phyloP scores from a whole-genome alignment of 2,329 filamentous ascomycete species.

The Sporothrix phasma region DNA sequence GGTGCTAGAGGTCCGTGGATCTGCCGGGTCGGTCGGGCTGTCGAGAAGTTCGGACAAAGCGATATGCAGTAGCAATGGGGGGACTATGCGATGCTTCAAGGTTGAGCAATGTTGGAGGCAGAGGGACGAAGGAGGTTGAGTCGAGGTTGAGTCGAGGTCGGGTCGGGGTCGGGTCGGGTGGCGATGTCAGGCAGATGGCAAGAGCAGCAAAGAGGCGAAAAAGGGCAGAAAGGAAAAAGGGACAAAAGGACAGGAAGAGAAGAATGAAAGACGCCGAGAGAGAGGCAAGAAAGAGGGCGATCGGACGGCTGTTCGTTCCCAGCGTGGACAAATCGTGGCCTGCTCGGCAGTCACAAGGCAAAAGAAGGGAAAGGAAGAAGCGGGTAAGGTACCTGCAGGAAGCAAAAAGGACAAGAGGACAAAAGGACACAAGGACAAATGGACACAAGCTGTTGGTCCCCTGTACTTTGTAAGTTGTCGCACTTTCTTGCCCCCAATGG shows the following conservation, averaged over 20 bases:
- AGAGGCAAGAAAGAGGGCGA: neutral
- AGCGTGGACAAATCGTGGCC: conserved; percentile 9
- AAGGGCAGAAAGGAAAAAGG: neutral
- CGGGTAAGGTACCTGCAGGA: neutral
- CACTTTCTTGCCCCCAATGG: neutral
- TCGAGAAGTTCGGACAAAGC: too few relatives aligned
- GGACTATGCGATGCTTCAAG: neutral
- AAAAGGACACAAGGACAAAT: neutral
- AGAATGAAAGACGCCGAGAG: neutral
- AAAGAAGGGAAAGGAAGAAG: neutral
- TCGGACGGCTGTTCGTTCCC: conserved; percentile 5
- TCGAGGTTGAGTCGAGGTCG: neutral
- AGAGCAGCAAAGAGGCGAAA: neutral
- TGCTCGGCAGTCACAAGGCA: conserved; percentile 13
- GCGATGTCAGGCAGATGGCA: neutral
- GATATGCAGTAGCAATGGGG: neutral
- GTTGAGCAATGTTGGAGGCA: neutral
- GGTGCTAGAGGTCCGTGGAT: neutral
- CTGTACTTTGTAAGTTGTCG: too few relatives aligned
- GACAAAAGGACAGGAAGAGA: neutral
- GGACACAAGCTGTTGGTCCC: neutral
- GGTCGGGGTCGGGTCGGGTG: neutral
- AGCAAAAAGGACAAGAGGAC: neutral
- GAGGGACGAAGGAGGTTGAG: neutral
- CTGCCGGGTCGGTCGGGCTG: neutral